Evolutionary conservation across 768 basidiomycete genomes (phyloP), one percentile per base, ranked within the genome.

Genomic region (Hericium coralloides): DNA sequence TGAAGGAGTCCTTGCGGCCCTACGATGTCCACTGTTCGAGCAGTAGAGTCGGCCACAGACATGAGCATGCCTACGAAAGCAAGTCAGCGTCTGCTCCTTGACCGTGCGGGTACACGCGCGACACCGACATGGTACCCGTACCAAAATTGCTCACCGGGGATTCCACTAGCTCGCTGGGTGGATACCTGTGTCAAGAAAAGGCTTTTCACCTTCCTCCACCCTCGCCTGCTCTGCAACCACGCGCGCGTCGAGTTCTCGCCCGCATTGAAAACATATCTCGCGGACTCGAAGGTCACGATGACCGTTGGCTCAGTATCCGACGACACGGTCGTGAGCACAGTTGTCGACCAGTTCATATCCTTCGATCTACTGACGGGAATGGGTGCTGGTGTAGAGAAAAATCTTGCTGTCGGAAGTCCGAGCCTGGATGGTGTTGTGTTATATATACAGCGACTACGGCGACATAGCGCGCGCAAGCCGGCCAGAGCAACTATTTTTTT

Each of bases 251-350:
- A 83, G 58, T 87, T 87, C 69, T 97, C 93, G 8, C 90, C 86
- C 18, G 77, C 83, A 69, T 94, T 94, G 77, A 98, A 92, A 39
- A 95, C 76, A 63, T 94, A 98, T 63, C 91, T 88, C 12, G 80
- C 85, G 54, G 78, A 75, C 61, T 89, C 86, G 67, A 93, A 94
- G 1, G 79, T 76, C 61, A 95, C 70, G 58, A 88, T 71, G 23
- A 97, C 71, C 9, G 86, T 80, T 0, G 93, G 86, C 61, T 92
- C 84, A 1, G 93, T 89, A 72, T 98, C 95, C 52, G 82, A 81
- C 4, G 85, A 80, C 17, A 75, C 65, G 0, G 80, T 69, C 45
- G 78, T 80, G 55, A 85, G 71, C 25, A 86, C 80, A 3, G 80
- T 79, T 2, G 82, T 74, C 26, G 77, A 80, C 87, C 88, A 90